Evolutionary conservation across 768 basidiomycete genomes (phyloP), one percentile per base, ranked within the genome.

Genomic region (Tulasnella calospora): DNA sequence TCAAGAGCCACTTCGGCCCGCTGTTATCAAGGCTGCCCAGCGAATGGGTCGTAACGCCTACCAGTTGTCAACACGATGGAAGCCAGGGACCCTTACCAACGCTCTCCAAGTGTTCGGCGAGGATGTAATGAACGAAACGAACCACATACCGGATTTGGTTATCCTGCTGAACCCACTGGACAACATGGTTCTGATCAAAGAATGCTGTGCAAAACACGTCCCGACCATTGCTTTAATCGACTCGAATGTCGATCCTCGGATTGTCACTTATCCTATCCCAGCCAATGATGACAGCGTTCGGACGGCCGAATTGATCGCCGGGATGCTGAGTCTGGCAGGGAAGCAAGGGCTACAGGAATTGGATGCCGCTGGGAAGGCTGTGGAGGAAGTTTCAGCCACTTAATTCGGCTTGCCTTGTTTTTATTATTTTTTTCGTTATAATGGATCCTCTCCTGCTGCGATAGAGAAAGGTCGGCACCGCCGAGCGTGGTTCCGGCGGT

Each of bases 231-330:
- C 92, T 44, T 91, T 99, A 79, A 90, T 96, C 76, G 98, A 99
- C 85, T 94, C 96, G 30, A 95, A 99, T 83, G 93, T 91, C 61
- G 98, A 99, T 85, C 98, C 98, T 7, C 91, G 98, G 35, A 88
- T 95, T 51, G 96, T 99, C 80, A 98, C 98, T 89, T 99, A 98
- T 84, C 93, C 98, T 61, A 98, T 99, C 82, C 96, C 96, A 0
- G 96, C 94, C n/a, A 99, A 99, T 84, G 95, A 97, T 85, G 98
- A 99, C 85, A 95, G 90, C 82, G 88, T 92, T 13, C 89, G 96
- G 70, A 92, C 96, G 21, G 94, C 95, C 67, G 97, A 99, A 82
- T 86, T 99, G 57, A 89, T 99, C 78, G 90, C 92, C 0, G 97
- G 97, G 15, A 90, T 98, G 12, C 86, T 99, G 78, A 94, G 95